phyloP scores from a whole-genome alignment of 345 rosid species.

The Bruguiera gymnorhiza region DNA sequence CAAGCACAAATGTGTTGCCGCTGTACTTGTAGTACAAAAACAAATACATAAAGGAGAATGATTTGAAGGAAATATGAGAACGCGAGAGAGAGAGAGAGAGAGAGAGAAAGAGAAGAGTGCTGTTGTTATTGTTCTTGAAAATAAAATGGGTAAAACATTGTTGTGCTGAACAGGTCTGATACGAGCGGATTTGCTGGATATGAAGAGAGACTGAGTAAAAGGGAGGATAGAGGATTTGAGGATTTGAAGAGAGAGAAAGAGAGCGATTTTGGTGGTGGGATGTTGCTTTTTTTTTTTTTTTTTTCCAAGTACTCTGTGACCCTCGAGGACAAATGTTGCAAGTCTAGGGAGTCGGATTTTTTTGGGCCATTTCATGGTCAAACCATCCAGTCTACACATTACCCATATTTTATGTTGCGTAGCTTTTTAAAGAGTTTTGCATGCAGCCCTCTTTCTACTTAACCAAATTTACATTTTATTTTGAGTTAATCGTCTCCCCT shows the following conservation, averaged over 20 bases:
- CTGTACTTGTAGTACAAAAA: not conserved
- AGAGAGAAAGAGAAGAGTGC: not conserved
- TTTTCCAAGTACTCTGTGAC: not conserved
- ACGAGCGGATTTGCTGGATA: slow-evolving; percentile 44
- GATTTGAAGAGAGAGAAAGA: slow-evolving; percentile 10
- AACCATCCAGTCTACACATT: not conserved
- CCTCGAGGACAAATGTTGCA: slow-evolving; percentile 23
- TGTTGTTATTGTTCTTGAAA: slow-evolving; percentile 15
- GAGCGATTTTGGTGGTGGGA: slow-evolving; percentile 8
- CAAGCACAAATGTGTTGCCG: no score
- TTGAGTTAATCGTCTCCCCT: no score
- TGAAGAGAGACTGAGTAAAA: slow-evolving; percentile 38
- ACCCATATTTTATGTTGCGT: no score
- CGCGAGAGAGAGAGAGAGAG: not conserved
- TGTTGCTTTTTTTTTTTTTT: not conserved
- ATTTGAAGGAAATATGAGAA: not conserved
- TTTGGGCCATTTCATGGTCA: slow-evolving; percentile 4
- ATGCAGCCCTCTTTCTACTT: no score
- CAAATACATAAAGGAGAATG: not conserved
- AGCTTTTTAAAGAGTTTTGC: no score
- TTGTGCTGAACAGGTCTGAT: slow-evolving; percentile 43
- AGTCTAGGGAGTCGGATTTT: not conserved
- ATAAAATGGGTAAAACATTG: slow-evolving; percentile 29
- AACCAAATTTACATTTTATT: no score
- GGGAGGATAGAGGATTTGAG: not conserved